Conservation (phyloP, 2,329 filamentous ascomycete species). For the Colletotrichum cereale region DNA sequence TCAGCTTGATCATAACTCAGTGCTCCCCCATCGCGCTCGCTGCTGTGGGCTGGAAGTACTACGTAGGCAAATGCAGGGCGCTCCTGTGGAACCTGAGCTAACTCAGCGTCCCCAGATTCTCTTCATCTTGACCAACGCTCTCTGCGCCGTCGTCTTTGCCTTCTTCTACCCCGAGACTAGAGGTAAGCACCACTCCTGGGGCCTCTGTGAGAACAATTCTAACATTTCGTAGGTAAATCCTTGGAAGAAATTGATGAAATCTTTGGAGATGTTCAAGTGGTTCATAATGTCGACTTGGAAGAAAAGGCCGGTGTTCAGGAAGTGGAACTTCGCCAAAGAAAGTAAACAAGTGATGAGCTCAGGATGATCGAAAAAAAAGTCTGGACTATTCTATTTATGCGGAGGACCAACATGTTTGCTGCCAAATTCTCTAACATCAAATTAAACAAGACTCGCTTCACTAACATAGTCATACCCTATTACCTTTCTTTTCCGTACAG, state of each 20-base stretch:
- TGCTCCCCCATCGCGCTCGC: conserved; percentile 56
- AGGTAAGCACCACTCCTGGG: conserved; percentile 43
- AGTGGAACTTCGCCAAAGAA: conserved; percentile 19
- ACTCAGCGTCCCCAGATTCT: conserved; percentile 47
- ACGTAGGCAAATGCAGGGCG: conserved; percentile 44
- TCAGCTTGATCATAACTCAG: conserved; percentile 55
- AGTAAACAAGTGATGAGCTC: neutral
- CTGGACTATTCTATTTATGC: neutral
- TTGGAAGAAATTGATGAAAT: conserved; percentile 56
- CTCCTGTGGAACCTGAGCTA: neutral
- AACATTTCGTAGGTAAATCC: conserved; percentile 51
- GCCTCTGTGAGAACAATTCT: neutral
- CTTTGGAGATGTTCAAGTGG: conserved; percentile 52
- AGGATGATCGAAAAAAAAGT: too few species aligned
- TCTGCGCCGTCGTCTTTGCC: conserved; percentile 52
- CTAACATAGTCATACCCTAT: neutral
- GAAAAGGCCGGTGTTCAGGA: conserved; percentile 42
- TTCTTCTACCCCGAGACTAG: conserved; percentile 54
- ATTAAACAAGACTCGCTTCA: neutral
- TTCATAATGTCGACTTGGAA: conserved; percentile 42
- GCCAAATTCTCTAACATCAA: neutral
- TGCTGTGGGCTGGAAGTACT: conserved; percentile 56
- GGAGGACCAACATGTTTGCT: neutral
- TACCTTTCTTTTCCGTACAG: neutral
- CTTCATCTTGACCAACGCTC: conserved; percentile 54